Evolutionary conservation across 2,329 filamentous ascomycete genomes (phyloP).

Genomic region (Clarireedia homoeocarpa): DNA sequence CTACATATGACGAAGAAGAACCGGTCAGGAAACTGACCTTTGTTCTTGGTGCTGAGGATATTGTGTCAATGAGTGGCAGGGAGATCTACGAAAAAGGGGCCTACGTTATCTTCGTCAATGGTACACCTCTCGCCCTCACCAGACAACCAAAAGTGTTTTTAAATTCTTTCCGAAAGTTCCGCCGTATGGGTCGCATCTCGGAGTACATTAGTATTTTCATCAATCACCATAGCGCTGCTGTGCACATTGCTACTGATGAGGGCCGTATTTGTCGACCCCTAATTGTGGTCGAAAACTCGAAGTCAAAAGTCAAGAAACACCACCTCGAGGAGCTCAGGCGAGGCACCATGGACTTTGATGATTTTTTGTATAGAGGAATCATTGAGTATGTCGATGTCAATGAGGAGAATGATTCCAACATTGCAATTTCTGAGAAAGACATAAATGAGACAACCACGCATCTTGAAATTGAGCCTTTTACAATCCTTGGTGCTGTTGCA

Average conservation of each 20-base stretch:
- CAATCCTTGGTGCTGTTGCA: constrained; percentile 88
- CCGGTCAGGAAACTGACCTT: constrained; percentile 84
- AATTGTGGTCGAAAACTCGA: constrained; percentile 86
- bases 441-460: constrained; percentile 82
- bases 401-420: constrained; percentile 93
- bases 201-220: constrained; percentile 96
- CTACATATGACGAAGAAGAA: constrained; percentile 88
- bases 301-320: constrained; percentile 68
- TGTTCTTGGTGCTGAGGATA: constrained; percentile 75
- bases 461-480: constrained; percentile 96
- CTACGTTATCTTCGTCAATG: constrained; percentile 92
- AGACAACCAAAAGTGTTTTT: constrained; percentile 81
- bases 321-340: constrained; percentile 77
- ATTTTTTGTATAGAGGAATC: constrained; percentile 81
- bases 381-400: constrained; percentile 98
- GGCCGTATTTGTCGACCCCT: constrained; percentile 92
- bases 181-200: constrained; percentile 84
- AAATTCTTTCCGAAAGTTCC: constrained; percentile 74
- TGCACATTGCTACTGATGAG: constrained; percentile 95
- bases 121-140: constrained; percentile 85
- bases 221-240: constrained; percentile 83
- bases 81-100: constrained; percentile 80
- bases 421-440: constrained; percentile 81
- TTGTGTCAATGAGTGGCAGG: constrained; percentile 70
- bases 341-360: constrained; percentile 83